phyloP scores from a whole-genome alignment of 1,284 basidiomycete genomes.

The Ustilago trichophora region DNA sequence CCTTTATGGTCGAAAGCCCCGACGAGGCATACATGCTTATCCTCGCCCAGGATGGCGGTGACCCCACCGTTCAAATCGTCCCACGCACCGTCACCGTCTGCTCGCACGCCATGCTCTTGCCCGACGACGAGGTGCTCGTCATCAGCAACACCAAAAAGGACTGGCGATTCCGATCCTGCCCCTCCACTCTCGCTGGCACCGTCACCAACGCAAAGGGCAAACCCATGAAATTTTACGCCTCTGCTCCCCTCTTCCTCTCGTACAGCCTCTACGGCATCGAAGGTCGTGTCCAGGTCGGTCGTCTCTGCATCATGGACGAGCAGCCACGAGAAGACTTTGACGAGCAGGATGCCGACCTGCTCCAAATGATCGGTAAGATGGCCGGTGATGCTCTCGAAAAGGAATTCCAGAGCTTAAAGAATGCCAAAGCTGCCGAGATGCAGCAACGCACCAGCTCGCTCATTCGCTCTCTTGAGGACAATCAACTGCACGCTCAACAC shows the following conservation, averaged over 20 bases:
- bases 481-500: constrained; percentile 8
- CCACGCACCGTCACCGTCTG: constrained; percentile 36
- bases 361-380: constrained; percentile 49
- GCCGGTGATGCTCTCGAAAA: constrained; percentile 49
- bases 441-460: constrained; percentile 34
- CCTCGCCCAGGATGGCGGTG: constrained; percentile 35
- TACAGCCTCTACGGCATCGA: constrained; percentile 26
- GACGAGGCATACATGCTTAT: constrained; percentile 40
- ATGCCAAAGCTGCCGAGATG: constrained; percentile 42
- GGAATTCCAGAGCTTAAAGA: constrained; percentile 32
- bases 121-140: constrained; percentile 44
- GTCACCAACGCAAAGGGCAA: constrained; percentile 29
- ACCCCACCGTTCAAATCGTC: constrained; percentile 9
- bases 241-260: constrained; percentile 47
- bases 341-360: constrained; percentile 43
- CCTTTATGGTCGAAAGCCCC: constrained; percentile 40
- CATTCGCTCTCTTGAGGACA: constrained; percentile 32
- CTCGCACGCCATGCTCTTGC: constrained; percentile 52
- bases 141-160: constrained; percentile 41
- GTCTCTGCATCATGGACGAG: constrained; percentile 47
- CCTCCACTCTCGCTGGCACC: constrained; percentile 29
- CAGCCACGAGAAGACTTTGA: constrained; percentile 39
- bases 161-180: constrained; percentile 47
- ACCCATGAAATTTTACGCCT: constrained; percentile 51
- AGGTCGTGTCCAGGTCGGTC: constrained; percentile 40